These are phyloP conservation scores for Ascochyta lentis DNA, from an alignment of 2,329 filamentous ascomycete species.

Conservation along the genomic window DNA sequence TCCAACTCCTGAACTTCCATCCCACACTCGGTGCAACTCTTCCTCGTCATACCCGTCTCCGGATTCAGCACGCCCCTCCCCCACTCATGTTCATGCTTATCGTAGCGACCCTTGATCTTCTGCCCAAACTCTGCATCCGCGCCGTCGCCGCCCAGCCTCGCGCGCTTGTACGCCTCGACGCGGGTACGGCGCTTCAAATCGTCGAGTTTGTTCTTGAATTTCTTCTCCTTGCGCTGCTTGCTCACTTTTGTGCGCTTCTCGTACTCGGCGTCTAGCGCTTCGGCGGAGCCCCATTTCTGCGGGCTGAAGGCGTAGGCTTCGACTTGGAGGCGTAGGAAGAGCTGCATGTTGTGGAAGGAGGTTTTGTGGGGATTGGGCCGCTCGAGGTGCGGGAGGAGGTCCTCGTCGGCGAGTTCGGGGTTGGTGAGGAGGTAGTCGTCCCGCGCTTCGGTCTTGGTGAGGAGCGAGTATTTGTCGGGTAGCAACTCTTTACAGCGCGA, in stretches of 20 bases:
- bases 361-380: constrained; percentile 94
- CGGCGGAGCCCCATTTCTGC: constrained; percentile 88
- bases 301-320: constrained; percentile 86
- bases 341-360: constrained; percentile 98
- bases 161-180: constrained; percentile 83
- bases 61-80: constrained; percentile 64
- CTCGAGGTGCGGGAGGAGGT: constrained; percentile 84
- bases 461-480: constrained; percentile 90
- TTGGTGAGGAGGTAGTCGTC: constrained; percentile 97
- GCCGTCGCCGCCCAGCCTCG: constrained; percentile 36
- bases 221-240: constrained; percentile 85
- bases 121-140: constrained; percentile 71
- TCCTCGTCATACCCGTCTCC: constrained; percentile 76
- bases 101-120: constrained; percentile 65
- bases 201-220: constrained; percentile 86
- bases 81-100: constrained; percentile 90
- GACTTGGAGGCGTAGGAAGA: constrained; percentile 91
- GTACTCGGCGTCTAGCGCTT: constrained; percentile 88
- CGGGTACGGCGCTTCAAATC: constrained; percentile 93
- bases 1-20: constrained; percentile 73
- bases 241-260: constrained; percentile 78
- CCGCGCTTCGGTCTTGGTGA: constrained; percentile 95
- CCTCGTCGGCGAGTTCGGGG: constrained; percentile 87
- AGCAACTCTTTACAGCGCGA: constrained; percentile 83
- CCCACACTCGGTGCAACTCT: constrained; percentile 72